Evolutionary conservation across 73 alveolate genomes (phyloP), one percentile per base, ranked within the genome.

Genomic region (Paramecium caudatum): DNA sequence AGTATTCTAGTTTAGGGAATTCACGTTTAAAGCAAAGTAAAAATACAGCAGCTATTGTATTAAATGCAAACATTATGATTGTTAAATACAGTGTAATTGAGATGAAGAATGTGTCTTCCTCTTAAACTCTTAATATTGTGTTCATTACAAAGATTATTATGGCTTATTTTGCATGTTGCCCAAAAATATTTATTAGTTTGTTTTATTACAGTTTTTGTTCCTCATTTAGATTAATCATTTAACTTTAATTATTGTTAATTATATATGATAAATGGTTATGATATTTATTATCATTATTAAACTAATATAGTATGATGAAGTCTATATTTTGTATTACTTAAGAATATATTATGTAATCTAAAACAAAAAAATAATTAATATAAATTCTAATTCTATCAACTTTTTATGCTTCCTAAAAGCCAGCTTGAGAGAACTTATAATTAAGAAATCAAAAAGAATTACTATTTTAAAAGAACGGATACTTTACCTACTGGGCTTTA

Each of bases 1-100:
- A 68, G 16, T 68, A 68, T n/a, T 68, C 84, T 9, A 68, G 48
- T 10, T 68, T 68, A 0, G 84, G 84, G 34, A 68, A 68, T 37
- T 68, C 84, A 13, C 84, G 25, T 36, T 68, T 68, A 21, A 68
- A 68, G 37, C 84, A 68, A 1, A 37, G 33, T 34, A 68, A 68
- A 68, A 68, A 68, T 16, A 68, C 32, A 10, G 61, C 50, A 3
- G 84, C 84, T 1, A 68, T 32, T 17, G 48, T 32, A 68, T 68
- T 68, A 37, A 68, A 68, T 68, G 30, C 12, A 27, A 55, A 55
- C 80, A 55, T 55, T 23, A 55, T 55, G 80, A 55, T 55, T 55
- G 80, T 55, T 55, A 55, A 55, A 55, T 55, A 55, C 80, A 55
- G n/a, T 13, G 80, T 55, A 19, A 55, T 55, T 55, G 80, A 55